These are phyloP conservation scores for Venturia pyrina DNA, from an alignment of 2,329 filamentous ascomycete species.

Conservation along the genomic window DNA sequence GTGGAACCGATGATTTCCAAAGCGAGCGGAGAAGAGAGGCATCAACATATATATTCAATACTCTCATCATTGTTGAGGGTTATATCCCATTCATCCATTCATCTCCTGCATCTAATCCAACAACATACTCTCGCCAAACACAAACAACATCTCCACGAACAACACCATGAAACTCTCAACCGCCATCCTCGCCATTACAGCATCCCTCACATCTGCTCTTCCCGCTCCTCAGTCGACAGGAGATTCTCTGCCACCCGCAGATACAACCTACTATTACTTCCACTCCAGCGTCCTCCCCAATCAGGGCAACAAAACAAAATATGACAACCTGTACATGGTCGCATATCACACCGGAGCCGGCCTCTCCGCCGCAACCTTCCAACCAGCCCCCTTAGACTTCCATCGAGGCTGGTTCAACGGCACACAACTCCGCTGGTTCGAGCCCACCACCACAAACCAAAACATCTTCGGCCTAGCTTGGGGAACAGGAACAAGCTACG, in stretches of 20 bases:
- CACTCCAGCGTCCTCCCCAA: not conserved
- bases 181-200: not conserved
- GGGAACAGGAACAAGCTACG: not conserved
- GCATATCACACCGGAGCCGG: constrained; percentile 33
- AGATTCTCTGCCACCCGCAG: not conserved
- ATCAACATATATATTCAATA: not conserved
- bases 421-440: not conserved
- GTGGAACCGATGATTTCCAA: not conserved
- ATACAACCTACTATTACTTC: constrained; percentile 4
- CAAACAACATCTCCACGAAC: not conserved
- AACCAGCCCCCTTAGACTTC: constrained; percentile 1
- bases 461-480: not conserved
- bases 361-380: constrained; percentile 28
- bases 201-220: not conserved
- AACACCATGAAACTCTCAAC: not conserved
- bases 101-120: not conserved
- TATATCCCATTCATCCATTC: not conserved
- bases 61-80: not conserved
- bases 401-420: constrained; percentile 4
- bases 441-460: not conserved
- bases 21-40: not conserved
- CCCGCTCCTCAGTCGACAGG: not conserved
- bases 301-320: constrained; percentile 14
- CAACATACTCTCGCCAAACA: not conserved
- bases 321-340: constrained; percentile 28